Percentiles rank a stretch among this genome's conserved stretches.
Evolutionary conservation across 164 flowering plant species (phyloP).

Genomic region (Vitis riparia): DNA sequence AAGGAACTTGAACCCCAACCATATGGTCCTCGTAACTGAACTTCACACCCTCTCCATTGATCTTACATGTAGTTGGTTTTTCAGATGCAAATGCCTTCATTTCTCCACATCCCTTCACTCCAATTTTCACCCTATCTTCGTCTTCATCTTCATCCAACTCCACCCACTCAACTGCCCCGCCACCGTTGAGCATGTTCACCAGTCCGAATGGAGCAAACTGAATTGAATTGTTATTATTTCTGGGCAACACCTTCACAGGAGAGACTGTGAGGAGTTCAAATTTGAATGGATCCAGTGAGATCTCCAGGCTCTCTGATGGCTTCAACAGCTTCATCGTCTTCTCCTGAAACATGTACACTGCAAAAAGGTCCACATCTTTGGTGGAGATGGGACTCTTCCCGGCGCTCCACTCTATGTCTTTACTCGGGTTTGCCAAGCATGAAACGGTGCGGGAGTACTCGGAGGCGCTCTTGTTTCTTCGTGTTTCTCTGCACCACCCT

Average conservation of each 20-base stretch:
- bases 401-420: slow-evolving; percentile 62
- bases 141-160: slow-evolving; percentile 18
- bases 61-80: slow-evolving; percentile 39
- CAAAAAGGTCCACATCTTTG: slow-evolving; percentile 43
- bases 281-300: slow-evolving; percentile 53
- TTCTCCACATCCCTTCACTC: slow-evolving; percentile 63
- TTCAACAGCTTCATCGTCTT: slow-evolving; percentile 45
- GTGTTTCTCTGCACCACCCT: slow-evolving; percentile 57
- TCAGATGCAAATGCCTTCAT: slow-evolving; percentile 55
- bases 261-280: slow-evolving; percentile 67
- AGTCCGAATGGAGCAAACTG: slow-evolving; percentile 78
- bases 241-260: slow-evolving; percentile 38
- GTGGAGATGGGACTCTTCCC: slow-evolving; percentile 39
- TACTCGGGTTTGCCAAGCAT: slow-evolving; percentile 25
- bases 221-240: slow-evolving; percentile 9
- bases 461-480: slow-evolving; percentile 45
- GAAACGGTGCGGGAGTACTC: slow-evolving; percentile 38
- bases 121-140: slow-evolving; percentile 31
- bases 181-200: slow-evolving; percentile 77
- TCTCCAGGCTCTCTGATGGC: slow-evolving; percentile 30
- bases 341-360: slow-evolving; percentile 41
- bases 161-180: slow-evolving; percentile 58
- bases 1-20: slow-evolving; percentile 55
- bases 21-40: slow-evolving; percentile 42
- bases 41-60: slow-evolving; percentile 44